Conservation (phyloP, 2,329 filamentous ascomycete genomes). For the Macrophomina phaseolina region DNA sequence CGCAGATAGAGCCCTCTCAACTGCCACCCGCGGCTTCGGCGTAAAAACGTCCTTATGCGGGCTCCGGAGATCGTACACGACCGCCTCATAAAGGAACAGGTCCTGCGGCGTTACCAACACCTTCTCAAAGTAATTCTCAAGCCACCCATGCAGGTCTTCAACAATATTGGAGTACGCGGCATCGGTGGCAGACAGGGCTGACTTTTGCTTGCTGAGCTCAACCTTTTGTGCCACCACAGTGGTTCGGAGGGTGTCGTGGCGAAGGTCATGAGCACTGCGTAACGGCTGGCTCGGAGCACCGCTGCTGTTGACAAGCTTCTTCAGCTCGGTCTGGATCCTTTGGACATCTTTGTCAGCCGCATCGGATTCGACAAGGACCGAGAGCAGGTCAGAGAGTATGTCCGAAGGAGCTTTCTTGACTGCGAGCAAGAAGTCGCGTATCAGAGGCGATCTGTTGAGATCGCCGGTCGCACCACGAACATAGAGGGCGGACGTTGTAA, state of each 20-base stretch:
- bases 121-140: slow-evolving; percentile 55
- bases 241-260: slow-evolving; percentile 72
- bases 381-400: slow-evolving; percentile 54
- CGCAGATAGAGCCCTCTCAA: slow-evolving; percentile 73
- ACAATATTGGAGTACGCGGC: slow-evolving; percentile 71
- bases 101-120: slow-evolving; percentile 56
- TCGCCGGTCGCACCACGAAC: slow-evolving; percentile 65
- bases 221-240: slow-evolving; percentile 84
- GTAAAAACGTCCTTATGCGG: slow-evolving; percentile 77
- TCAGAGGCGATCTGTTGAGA: slow-evolving; percentile 56
- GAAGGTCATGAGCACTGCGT: slow-evolving; percentile 76
- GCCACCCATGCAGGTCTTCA: slow-evolving; percentile 58
- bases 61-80: slow-evolving; percentile 74
- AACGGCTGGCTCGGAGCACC: slow-evolving; percentile 50
- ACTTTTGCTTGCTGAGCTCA: slow-evolving; percentile 76
- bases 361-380: slow-evolving; percentile 36
- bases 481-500: slow-evolving; percentile 60
- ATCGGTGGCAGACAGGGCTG: slow-evolving; percentile 72
- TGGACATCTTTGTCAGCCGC: not conserved
- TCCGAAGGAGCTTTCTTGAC: slow-evolving; percentile 67
- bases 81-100: slow-evolving; percentile 71
- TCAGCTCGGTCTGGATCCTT: slow-evolving; percentile 3
- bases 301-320: slow-evolving; percentile 17
- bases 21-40: slow-evolving; percentile 70
- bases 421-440: slow-evolving; percentile 61